Evolutionary conservation across 352 stramenopile genomes (phyloP), one percentile per base, ranked within the genome.

Genomic region (Aphanomyces stellatus): DNA sequence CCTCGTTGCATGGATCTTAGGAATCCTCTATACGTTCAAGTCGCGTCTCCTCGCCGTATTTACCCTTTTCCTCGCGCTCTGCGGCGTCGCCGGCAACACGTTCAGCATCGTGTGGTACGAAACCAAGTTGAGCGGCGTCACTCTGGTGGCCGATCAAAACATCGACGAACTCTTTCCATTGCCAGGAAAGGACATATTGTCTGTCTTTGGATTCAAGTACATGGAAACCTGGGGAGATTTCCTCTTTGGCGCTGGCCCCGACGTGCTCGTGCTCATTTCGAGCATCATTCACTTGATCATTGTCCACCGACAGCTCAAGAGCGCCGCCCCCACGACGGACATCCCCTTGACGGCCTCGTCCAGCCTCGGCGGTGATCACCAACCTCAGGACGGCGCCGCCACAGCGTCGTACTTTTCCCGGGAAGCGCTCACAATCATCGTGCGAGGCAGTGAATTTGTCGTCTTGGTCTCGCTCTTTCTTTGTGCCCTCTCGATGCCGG

Each of bases 231-330:
- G 69, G 2, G 72, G 42, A 17, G 72, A 84, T 25, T 82, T 78
- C 53, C 53, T 86, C 11, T 69, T 77, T 17, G 70, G 74, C 15
- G 63, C 88, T 22, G 82, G 73, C 7, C 76, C 88, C 31, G 85
- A 94, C 53, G 71, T 64, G 1, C 69, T 94, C 25, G 79, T 94
- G 33, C 40, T 88, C 2, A 56, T 76, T 4, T 82, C 73, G 40
- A 86, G 79, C 33, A 42, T 72, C 3, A 34, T 91, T 17, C 82
- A 94, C 49, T 81, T 82, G 48, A 90, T 84, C 61, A 81, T 85
- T 61, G 76, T 91, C 6, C 63, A 88, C 5, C 72, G 74, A 2
- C 76, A 74, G 31, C 69, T 85, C 0, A 33, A 41, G 11, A 13
- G 3, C 2, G 59, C 46, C 1, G 17, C 28, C 27, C 42, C 4